Evolutionary conservation across 2,329 filamentous ascomycete genomes (phyloP).

Genomic region (Ophiostoma montium): DNA sequence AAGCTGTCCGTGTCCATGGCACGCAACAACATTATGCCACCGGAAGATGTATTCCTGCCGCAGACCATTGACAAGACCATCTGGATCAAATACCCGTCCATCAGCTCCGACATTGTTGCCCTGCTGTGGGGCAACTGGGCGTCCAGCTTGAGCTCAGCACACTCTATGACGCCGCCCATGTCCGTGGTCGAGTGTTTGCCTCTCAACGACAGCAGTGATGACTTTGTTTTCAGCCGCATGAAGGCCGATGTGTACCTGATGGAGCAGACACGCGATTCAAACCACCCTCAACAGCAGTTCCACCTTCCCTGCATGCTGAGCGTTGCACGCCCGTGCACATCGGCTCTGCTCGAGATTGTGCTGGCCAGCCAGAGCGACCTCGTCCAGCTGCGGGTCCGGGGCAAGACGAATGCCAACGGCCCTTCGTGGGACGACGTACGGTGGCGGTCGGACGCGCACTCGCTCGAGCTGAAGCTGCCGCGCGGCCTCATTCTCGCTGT

Average conservation of each 20-base stretch:
- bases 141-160: slow-evolving; percentile 33
- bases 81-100: slow-evolving; percentile 64
- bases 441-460: slow-evolving; percentile 56
- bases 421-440: slow-evolving; percentile 70
- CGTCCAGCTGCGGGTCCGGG: slow-evolving; percentile 60
- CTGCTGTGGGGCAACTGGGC: slow-evolving; percentile 51
- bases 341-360: slow-evolving; percentile 56
- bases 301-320: slow-evolving; percentile 63
- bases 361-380: slow-evolving; percentile 69
- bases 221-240: slow-evolving; percentile 69
- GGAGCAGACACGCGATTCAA: slow-evolving; percentile 53
- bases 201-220: slow-evolving; percentile 56
- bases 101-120: slow-evolving; percentile 57
- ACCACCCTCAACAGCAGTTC: slow-evolving; percentile 24
- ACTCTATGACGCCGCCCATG: slow-evolving; percentile 31
- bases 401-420: slow-evolving; percentile 45
- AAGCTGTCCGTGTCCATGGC: slow-evolving; percentile 74
- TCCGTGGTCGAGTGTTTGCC: slow-evolving; percentile 57
- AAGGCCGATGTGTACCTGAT: slow-evolving; percentile 60
- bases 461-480: slow-evolving; percentile 56
- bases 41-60: slow-evolving; percentile 53
- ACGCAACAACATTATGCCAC: slow-evolving; percentile 63
- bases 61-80: slow-evolving; percentile 69
- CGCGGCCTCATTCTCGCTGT: slow-evolving; percentile 62
- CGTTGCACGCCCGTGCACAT: slow-evolving; percentile 54